These are phyloP conservation scores for Apiospora phragmitis DNA, from an alignment of 2,329 filamentous ascomycete species.

Conservation along the genomic window DNA sequence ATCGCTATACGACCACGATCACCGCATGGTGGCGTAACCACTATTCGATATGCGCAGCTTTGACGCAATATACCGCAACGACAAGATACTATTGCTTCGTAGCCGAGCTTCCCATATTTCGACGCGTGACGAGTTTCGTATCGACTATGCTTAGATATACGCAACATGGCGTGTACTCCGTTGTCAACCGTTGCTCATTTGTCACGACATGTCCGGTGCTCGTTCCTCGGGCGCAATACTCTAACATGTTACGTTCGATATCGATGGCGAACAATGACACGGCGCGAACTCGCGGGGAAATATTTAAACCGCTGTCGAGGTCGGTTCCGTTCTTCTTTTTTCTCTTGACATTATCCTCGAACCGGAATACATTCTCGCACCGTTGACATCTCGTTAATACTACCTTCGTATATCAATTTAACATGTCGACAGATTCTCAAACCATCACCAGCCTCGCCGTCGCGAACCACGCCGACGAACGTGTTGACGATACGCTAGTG, in stretches of 20 bases:
- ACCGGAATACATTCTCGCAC: background rate
- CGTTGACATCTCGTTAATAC: background rate
- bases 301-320: background rate
- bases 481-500: too few relatives aligned
- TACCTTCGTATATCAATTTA: background rate
- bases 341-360: background rate
- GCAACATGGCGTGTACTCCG: background rate
- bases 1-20: too few relatives aligned
- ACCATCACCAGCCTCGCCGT: background rate
- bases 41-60: too few relatives aligned
- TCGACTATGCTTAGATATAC: background rate
- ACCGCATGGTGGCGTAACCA: too few relatives aligned
- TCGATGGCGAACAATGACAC: background rate
- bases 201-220: background rate
- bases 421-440: background rate
- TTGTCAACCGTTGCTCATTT: background rate
- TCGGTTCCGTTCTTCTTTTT: background rate
- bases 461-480: background rate
- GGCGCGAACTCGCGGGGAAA: background rate
- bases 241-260: background rate
- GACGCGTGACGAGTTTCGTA: background rate
- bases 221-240: background rate
- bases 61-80: background rate
- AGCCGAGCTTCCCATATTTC: too few relatives aligned
- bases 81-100: background rate